Base-by-base conservation (phyloP, 495 filamentous ascomycete species). In the Xylaria castorea region DNA sequence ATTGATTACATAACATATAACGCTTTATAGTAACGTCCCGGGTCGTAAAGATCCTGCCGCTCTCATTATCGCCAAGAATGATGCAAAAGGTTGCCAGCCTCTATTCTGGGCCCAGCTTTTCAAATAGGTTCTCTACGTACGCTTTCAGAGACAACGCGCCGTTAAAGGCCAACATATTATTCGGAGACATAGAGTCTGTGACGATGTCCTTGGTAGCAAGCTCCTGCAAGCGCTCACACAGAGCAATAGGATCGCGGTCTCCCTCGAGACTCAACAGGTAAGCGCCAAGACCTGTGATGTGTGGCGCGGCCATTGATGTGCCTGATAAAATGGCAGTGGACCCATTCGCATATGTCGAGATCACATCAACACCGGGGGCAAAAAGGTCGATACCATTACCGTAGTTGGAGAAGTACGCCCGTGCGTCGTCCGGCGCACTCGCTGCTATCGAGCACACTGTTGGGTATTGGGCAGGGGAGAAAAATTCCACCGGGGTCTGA, bases 391-490 rank as follows among this genome's bases (percentile, higher is more conserved):
- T 79, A 22, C 81, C 71, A 18, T 77, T 57, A 7, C 88, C 87
- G 66, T 80, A 89, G 82, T 90, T 90, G 57, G 85, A 87, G 83
- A 87, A 89, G 1, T 69, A 78, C 7, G 88, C 83, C 25, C 83
- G 82, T 67, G 70, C 71, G 62, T 87, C 84, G 63, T 71, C 67
- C 16, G 69, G 70, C 57, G 78, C 78, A 62, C 80, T 82, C 53
- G 87, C 86, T 46, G 85, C 88, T 46, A 89, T 82, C 18, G 88
- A 87, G 75, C 87, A 81, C 36, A 85, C 86, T n/a, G 78, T 73
- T 11, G 83, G 75, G 27, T 83, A 86, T 62, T 85, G 86, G 7
- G 87, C 87, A 18, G 84, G 84, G 0, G 83, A 81, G 76, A 75
- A 82, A 65, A 78, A 76, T 27, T 69, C 70, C 6, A 82, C 83